These are phyloP conservation scores for Alloteropsis angusta DNA, from an alignment of 202 grass and related monocot genomes.

Conservation along the genomic window DNA sequence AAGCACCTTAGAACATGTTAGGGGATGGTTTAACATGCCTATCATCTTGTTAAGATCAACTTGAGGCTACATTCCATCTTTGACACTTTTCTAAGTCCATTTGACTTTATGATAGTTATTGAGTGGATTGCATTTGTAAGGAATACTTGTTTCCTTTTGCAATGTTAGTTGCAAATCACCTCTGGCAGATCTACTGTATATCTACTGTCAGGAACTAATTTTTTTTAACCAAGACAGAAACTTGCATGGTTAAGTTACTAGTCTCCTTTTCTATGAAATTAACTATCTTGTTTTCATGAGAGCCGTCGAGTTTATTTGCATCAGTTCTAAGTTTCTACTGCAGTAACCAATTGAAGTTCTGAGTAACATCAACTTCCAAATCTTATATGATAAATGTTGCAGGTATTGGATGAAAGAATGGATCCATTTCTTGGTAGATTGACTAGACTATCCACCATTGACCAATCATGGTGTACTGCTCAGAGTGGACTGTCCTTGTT, in stretches of 20 bases:
- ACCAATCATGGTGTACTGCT: slow-evolving; percentile 11
- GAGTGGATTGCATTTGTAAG: neutral
- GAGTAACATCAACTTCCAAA: neutral
- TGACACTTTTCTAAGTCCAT: neutral
- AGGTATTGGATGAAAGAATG: slow-evolving; percentile 38
- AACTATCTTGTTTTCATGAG: neutral
- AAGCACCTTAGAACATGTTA: neutral
- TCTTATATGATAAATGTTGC: neutral
- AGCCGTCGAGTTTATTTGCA: neutral
- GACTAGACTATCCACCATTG: neutral
- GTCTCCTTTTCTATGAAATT: neutral
- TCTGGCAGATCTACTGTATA: neutral
- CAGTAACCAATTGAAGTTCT: neutral
- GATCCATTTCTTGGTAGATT: slow-evolving; percentile 24
- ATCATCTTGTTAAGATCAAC: neutral
- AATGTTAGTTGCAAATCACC: neutral
- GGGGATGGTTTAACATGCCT: neutral
- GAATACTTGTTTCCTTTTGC: neutral
- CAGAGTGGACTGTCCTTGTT: neutral
- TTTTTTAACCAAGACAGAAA: neutral
- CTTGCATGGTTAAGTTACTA: neutral
- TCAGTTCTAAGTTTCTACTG: neutral
- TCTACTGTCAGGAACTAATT: neutral
- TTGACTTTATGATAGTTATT: neutral
- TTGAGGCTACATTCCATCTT: neutral